Percentiles rank a stretch among this genome's conserved stretches.
These are phyloP conservation scores for Exophiala spinifera DNA, from an alignment of 2,329 filamentous ascomycete genomes.

Conservation along the genomic window DNA sequence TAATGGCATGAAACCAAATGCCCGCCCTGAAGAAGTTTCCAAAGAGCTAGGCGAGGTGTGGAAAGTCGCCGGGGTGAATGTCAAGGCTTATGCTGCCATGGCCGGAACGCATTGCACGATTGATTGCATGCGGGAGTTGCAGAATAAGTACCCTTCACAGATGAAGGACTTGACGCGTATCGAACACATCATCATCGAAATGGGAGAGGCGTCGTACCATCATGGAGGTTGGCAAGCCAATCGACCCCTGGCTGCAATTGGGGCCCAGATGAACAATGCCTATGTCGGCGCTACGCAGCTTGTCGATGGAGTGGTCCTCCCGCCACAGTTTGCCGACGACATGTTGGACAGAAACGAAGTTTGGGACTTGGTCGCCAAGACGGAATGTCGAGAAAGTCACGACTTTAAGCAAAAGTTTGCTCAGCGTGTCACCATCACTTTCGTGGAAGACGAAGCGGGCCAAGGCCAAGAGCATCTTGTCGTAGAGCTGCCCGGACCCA, in stretches of 20 bases:
- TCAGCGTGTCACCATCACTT: conserved; percentile 25
- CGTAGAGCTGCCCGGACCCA: conserved; percentile 27
- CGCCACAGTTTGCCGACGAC: conserved; percentile 33
- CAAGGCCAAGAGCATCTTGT: conserved; percentile 18
- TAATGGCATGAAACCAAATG: conserved; percentile 31
- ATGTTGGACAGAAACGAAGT: conserved; percentile 37
- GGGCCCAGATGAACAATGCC: conserved; percentile 40
- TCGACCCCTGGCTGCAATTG: conserved; percentile 36
- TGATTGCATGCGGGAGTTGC: conserved; percentile 36
- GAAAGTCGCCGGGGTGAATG: conserved; percentile 36
- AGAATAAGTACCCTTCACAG: conserved; percentile 29
- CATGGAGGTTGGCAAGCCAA: conserved; percentile 38
- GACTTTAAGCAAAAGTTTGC: conserved; percentile 18
- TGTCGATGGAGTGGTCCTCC: conserved; percentile 36
- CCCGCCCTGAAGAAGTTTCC: conserved; percentile 30
- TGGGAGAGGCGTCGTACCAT: conserved; percentile 32
- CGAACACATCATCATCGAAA: conserved; percentile 32
- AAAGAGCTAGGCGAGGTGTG: conserved; percentile 38
- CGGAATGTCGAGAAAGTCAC: conserved; percentile 21
- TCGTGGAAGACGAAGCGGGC: conserved; percentile 23
- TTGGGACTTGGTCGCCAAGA: conserved; percentile 37
- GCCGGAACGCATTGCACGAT: conserved; percentile 38
- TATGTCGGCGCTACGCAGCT: conserved; percentile 39
- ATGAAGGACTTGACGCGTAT: conserved; percentile 5
- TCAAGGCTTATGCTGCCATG: conserved; percentile 41